A percentile compares a stretch with the other conserved stretches of the same genome.
Evolutionary conservation across 2,329 filamentous ascomycete genomes (phyloP).

Genomic region (Cladosporium sp.): DNA sequence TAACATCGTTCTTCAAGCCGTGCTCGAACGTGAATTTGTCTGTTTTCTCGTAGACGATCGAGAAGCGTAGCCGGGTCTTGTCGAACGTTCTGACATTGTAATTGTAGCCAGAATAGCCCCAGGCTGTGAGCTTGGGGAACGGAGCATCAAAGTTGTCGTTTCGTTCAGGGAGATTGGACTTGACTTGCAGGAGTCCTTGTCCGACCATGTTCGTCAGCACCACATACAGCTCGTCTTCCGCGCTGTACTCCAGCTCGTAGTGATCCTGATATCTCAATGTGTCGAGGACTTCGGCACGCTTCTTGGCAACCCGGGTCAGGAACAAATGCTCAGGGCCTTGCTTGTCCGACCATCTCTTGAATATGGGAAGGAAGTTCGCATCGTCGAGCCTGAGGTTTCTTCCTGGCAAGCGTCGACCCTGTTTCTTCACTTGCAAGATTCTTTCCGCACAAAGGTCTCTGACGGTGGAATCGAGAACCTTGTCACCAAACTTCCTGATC

Average conservation of each 20-base stretch:
- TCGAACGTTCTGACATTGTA: conserved; percentile 68
- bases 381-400: conserved; percentile 62
- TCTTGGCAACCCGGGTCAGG: conserved; percentile 24
- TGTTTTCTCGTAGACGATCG: conserved; percentile 58
- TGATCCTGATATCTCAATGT: conserved; percentile 34
- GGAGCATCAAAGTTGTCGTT: conserved; percentile 45
- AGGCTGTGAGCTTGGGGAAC: conserved; percentile 47
- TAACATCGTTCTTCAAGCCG: conserved; percentile 43
- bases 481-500: conserved; percentile 32
- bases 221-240: conserved; percentile 61
- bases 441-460: conserved; percentile 51
- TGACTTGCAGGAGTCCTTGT: conserved; percentile 52
- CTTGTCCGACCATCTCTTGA: conserved; percentile 52
- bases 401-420: conserved; percentile 55
- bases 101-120: conserved; percentile 66
- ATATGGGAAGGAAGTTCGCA: conserved; percentile 48
- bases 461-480: conserved; percentile 45
- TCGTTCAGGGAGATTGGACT: conserved; percentile 55
- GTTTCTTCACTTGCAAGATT: conserved; percentile 59
- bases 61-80: conserved; percentile 62
- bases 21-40: conserved; percentile 55
- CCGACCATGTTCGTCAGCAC: conserved; percentile 64
- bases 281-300: conserved; percentile 20
- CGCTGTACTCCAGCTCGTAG: conserved; percentile 50
- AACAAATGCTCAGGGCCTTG: conserved; percentile 22